Evolutionary conservation across 2,329 filamentous ascomycete genomes (phyloP).

Genomic region (Taxawa tesnikishii): DNA sequence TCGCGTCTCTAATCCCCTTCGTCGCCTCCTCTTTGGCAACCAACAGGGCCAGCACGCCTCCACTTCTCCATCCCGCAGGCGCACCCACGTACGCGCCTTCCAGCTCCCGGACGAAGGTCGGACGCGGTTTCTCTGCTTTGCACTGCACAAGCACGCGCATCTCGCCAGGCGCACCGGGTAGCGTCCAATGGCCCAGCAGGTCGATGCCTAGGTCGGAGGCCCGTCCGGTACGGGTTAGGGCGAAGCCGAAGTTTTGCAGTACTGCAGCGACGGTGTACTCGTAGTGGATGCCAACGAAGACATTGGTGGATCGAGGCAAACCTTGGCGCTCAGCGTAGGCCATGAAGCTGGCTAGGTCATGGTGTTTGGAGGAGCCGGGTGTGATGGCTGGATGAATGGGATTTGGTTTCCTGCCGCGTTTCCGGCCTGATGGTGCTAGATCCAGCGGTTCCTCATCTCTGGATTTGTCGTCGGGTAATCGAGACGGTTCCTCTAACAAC

Average conservation of each 20-base stretch:
- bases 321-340: slow-evolving; percentile 46
- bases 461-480: too few species aligned
- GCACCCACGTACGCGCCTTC: slow-evolving; percentile 67
- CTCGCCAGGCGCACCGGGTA: slow-evolving; percentile 31
- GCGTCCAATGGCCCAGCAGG: slow-evolving; percentile 56
- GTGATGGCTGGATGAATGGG: slow-evolving; percentile 2
- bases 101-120: slow-evolving; percentile 57
- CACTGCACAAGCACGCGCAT: slow-evolving; percentile 49
- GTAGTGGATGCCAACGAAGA: slow-evolving; percentile 63
- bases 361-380: slow-evolving; percentile 37
- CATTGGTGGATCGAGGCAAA: slow-evolving; percentile 43
- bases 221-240: slow-evolving; percentile 52
- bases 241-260: slow-evolving; percentile 51
- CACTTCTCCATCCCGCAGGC: slow-evolving; percentile 58
- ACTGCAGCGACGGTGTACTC: slow-evolving; percentile 55
- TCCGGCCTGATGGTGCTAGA: slow-evolving; percentile 66
- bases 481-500: too few species aligned
- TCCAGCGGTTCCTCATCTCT: slow-evolving; percentile 80
- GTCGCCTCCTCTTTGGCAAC: slow-evolving; percentile 60
- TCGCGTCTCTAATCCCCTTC: slow-evolving; percentile 61
- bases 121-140: slow-evolving; percentile 46
- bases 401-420: slow-evolving; percentile 30
- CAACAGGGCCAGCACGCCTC: slow-evolving; percentile 56
- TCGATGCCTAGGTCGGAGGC: slow-evolving; percentile 61
- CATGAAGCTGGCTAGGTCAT: slow-evolving; percentile 53